Conservation (phyloP, 495 filamentous ascomycete species). For the Parathielavia hyrcaniae region DNA sequence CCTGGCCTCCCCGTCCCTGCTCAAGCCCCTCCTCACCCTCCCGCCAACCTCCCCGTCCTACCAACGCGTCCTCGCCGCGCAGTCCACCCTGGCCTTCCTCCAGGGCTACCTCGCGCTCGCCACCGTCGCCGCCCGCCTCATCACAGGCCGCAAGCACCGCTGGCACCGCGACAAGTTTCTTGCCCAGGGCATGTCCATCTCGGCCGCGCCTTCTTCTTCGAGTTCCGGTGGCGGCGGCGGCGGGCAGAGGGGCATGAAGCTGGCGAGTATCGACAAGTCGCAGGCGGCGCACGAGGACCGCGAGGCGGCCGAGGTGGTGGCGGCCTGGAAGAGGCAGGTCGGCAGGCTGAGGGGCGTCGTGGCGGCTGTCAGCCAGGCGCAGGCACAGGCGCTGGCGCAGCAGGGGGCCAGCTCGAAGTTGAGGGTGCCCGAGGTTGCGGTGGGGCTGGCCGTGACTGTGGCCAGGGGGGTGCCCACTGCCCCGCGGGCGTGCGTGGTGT, state of each 20-base stretch:
- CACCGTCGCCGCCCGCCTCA: slow-evolving; percentile 66
- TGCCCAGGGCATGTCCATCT: slow-evolving; percentile 84
- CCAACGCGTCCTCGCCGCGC: slow-evolving; percentile 52
- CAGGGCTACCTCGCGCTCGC: slow-evolving; percentile 50
- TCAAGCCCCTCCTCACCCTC: slow-evolving; percentile 50
- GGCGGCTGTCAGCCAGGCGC: slow-evolving; percentile 43
- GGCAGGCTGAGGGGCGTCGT: slow-evolving; percentile 58
- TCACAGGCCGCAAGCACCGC: slow-evolving; percentile 76
- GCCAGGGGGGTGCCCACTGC: slow-evolving; percentile 62
- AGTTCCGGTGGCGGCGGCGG: slow-evolving; percentile 55
- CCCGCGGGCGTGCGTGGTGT: slow-evolving; percentile 74
- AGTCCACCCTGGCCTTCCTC: slow-evolving; percentile 50
- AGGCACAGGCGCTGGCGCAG: slow-evolving; percentile 1
- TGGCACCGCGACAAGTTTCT: slow-evolving; percentile 86
- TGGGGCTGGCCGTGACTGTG: slow-evolving; percentile 54
- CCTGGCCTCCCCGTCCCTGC: slow-evolving; percentile 46
- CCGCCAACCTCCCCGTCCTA: slow-evolving; percentile 42
- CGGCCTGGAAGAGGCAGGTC: slow-evolving; percentile 62
- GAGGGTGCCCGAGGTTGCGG: slow-evolving; percentile 62
- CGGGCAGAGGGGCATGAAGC: slow-evolving; percentile 77
- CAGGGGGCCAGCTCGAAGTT: slow-evolving; percentile 28
- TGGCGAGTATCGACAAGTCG: slow-evolving; percentile 69
- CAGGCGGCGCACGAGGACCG: slow-evolving; percentile 79
- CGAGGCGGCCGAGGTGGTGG: slow-evolving; percentile 72
- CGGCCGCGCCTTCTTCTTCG: slow-evolving; percentile 38